Base-by-base conservation (phyloP, 1,139 yeast species). In the Candida glucosophila region DNA sequence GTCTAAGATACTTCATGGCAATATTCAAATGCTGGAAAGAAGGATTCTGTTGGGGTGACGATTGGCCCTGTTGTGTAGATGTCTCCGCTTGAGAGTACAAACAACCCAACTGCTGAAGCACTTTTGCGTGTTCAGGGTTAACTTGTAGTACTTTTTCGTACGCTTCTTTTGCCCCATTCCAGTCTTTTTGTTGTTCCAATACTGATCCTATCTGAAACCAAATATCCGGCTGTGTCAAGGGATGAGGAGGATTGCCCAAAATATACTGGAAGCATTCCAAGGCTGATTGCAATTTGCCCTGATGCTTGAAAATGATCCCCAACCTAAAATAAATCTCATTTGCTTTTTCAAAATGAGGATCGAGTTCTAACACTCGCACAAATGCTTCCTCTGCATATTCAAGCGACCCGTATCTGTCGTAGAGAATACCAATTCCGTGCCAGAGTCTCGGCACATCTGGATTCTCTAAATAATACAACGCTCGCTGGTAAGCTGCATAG, bases 131-230 rank as follows among this genome's bases (percentile, higher is more conserved):
- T 44, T 81, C 81, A 23, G 95, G 95, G 47, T 85, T 85, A 21
- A 83, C 92, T 41, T 77, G 75, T 32, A 90, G 61, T 1, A 90
- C 97, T 35, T 90, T 74, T 54, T 90, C 96, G 52, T 90, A 90
- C 7, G 97, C 97, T 36, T 88, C 96, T 43, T 79, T 77, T 5
- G 98, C 97, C 20, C 88, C 83, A 35, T 68, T 73, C 71, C 83
- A 88, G 49, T 88, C 95, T 47, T 86, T 79, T 56, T 83, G 92
- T 47, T 83, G 95, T 51, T 90, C 98, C 44, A 90, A 70, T 2
- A 90, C 97, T 20, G 86, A 81, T 24, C 98, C 98, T 39, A 90
- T 81, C 55, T 90, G 98, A 61, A 90, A 90, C 97, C 97, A 90
- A 29, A 90, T 93, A 50, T 90, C 98, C 24, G 95, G 88, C 49